Evolutionary conservation across 441 rosid genomes (phyloP).

Genomic region (Sinapis alba): DNA sequence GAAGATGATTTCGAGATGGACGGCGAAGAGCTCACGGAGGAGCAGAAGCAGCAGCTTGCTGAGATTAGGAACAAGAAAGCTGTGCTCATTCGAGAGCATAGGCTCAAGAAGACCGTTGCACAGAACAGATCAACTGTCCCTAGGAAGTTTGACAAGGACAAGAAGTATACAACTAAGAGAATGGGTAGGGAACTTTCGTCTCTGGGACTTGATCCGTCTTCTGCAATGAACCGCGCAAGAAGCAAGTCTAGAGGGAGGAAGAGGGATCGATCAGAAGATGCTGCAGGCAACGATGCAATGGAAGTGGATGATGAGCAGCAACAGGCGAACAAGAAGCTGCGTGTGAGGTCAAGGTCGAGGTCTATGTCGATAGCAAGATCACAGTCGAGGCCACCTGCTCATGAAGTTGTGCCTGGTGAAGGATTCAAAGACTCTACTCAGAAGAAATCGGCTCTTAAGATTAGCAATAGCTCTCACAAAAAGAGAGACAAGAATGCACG

Average conservation of each 20-base stretch:
- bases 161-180: background rate
- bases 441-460: background rate
- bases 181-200: background rate
- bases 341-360: background rate
- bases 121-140: background rate
- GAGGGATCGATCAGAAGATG: conserved; percentile 8
- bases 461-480: conserved; percentile 1
- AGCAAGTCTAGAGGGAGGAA: background rate
- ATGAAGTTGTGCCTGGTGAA: conserved; percentile 1
- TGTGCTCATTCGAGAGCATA: background rate
- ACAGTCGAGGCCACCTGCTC: background rate
- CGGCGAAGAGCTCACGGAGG: background rate
- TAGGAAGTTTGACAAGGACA: background rate
- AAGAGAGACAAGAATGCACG: conserved; percentile 3
- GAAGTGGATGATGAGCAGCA: background rate
- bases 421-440: conserved; percentile 4
- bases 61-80: background rate
- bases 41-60: conserved; percentile 1
- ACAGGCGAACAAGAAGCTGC: background rate
- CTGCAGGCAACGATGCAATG: background rate
- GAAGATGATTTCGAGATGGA: background rate
- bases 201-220: background rate
- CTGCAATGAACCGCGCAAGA: background rate
- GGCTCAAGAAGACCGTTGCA: conserved; percentile 1
- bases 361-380: background rate